Conservation (phyloP, 768 basidiomycete species). For the Kwoniella dendrophila region DNA sequence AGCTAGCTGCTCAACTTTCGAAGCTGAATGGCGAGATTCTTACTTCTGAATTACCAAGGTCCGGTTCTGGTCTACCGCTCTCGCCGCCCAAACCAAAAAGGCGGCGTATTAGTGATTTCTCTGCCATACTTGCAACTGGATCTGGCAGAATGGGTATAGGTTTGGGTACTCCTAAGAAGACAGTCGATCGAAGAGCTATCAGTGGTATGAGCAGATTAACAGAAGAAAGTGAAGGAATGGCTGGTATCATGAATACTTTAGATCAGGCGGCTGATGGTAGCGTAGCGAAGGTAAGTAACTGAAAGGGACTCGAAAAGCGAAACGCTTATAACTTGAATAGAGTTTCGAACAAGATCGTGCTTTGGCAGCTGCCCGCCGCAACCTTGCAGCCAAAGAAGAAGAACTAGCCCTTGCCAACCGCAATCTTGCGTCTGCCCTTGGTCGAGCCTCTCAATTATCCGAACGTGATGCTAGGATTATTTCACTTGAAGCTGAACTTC, state of each 20-base stretch:
- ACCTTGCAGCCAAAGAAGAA: slow-evolving; percentile 33
- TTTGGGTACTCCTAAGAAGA: slow-evolving; percentile 29
- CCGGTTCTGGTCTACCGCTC: slow-evolving; percentile 26
- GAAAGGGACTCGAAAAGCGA: too few relatives aligned
- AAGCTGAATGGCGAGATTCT: slow-evolving; percentile 53
- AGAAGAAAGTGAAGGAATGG: slow-evolving; percentile 36
- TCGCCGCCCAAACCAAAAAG: slow-evolving; percentile 39
- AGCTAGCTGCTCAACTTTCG: slow-evolving; percentile 44
- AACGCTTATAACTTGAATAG: slow-evolving; percentile 12
- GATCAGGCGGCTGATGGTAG: slow-evolving; percentile 10
- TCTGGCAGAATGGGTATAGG: slow-evolving; percentile 31
- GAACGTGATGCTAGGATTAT: slow-evolving; percentile 11
- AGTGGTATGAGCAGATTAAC: slow-evolving; percentile 42
- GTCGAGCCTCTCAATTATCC: slow-evolving; percentile 15
- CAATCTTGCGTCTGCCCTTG: slow-evolving; percentile 18
- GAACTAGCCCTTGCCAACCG: slow-evolving; percentile 29
- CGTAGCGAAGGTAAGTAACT: slow-evolving; percentile 9
- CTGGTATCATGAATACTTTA: slow-evolving; percentile 25
- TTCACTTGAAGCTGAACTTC: slow-evolving; percentile 8
- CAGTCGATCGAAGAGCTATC: slow-evolving; percentile 43
- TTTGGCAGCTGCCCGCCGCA: slow-evolving; percentile 34
- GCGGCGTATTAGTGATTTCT: slow-evolving; percentile 54
- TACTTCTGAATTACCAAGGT: slow-evolving; percentile 40
- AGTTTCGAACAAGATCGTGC: slow-evolving; percentile 39
- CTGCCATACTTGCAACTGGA: slow-evolving; percentile 9